Evolutionary conservation across 2,329 filamentous ascomycete genomes (phyloP).

Genomic region (Trichoderma citrinoviride): DNA sequence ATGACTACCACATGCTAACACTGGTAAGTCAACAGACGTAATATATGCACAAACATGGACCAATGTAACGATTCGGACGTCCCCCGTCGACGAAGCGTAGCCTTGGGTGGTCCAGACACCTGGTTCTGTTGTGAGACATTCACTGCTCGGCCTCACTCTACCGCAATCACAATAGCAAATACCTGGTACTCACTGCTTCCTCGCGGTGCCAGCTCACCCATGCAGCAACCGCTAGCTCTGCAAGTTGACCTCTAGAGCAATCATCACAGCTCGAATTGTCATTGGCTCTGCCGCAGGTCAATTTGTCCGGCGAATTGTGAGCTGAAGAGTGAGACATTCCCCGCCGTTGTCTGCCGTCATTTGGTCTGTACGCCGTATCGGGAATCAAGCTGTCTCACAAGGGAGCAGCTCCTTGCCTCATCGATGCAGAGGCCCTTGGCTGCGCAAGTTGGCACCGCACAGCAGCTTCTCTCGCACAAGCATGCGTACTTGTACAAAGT

Average conservation of each 20-base stretch:
- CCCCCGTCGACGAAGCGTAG: background rate
- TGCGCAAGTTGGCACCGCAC: too few relatives aligned
- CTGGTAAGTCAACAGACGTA: background rate
- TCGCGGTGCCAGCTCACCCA: conserved; percentile 21
- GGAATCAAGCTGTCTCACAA: conserved; percentile 17
- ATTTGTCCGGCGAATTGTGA: conserved; percentile 8
- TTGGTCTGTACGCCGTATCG: conserved; percentile 1
- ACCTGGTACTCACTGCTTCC: background rate
- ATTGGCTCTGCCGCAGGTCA: background rate
- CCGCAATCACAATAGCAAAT: background rate
- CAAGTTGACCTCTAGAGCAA: conserved; percentile 2
- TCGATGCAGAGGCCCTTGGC: background rate
- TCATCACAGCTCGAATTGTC: background rate
- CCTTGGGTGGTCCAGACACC: conserved; percentile 1
- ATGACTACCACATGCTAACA: background rate
- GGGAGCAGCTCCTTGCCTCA: conserved; percentile 1
- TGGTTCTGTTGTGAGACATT: conserved; percentile 21
- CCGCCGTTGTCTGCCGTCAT: conserved; percentile 13
- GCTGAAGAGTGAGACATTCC: conserved; percentile 15
- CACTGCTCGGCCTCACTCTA: background rate
- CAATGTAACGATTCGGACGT: background rate
- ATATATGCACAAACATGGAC: background rate
- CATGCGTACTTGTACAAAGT: too few relatives aligned
- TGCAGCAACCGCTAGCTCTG: conserved; percentile 22
- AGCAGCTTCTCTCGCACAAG: too few relatives aligned